Evolutionary conservation across 202 grass and related monocot species (phyloP).

Genomic region (Carex sylvatica): DNA sequence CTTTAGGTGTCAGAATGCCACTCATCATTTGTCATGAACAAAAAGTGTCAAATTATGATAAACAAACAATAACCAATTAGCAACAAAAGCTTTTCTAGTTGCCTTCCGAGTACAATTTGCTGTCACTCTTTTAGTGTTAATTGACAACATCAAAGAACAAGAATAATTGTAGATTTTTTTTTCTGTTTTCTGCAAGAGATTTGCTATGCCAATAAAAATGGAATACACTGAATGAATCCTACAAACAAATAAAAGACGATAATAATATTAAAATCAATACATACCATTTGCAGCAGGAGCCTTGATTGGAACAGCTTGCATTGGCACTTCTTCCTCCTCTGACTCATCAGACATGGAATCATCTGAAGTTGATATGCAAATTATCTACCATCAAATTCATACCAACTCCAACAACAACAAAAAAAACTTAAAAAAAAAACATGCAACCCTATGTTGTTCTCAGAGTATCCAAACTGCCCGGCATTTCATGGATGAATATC

Average conservation of each 20-base stretch:
- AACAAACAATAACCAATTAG: neutral
- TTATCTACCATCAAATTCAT: constrained; percentile 26
- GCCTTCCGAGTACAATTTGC: neutral
- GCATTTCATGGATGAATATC: neutral
- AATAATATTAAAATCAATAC: neutral
- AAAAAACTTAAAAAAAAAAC: neutral
- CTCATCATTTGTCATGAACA: neutral
- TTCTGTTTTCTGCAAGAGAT: neutral
- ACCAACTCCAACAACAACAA: constrained; percentile 35
- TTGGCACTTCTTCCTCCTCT: constrained; percentile 43
- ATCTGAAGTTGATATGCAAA: neutral
- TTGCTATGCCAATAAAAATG: neutral
- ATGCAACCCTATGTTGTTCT: neutral
- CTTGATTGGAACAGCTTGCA: constrained; percentile 10
- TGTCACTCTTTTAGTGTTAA: neutral
- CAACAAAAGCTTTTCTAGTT: neutral
- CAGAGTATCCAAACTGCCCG: neutral
- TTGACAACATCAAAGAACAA: neutral
- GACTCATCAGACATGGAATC: constrained; percentile 16
- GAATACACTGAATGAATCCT: neutral
- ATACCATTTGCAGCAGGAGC: constrained; percentile 52
- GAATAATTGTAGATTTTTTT: neutral
- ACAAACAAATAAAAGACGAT: neutral
- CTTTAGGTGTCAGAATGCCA: neutral
- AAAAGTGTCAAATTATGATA: neutral